Conservation (phyloP, 2,329 filamentous ascomycete genomes). For the Aspergillus terreus region DNA sequence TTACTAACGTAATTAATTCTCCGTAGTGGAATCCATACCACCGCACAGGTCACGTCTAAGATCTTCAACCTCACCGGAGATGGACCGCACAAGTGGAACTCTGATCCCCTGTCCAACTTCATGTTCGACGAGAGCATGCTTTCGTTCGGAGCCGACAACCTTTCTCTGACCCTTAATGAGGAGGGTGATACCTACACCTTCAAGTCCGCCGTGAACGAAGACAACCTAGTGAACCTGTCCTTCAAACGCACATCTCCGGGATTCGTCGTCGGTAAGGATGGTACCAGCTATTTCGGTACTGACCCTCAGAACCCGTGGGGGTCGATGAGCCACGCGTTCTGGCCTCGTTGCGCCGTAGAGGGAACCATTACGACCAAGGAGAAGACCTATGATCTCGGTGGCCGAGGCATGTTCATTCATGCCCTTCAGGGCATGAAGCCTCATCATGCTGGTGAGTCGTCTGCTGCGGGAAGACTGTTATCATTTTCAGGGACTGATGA, state of each 20-base stretch:
- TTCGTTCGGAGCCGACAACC: conserved; percentile 80
- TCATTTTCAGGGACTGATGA: conserved; percentile 5
- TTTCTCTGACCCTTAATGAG: conserved; percentile 79
- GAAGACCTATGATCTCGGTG: conserved; percentile 76
- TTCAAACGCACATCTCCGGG: conserved; percentile 72
- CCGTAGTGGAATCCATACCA: conserved; percentile 78
- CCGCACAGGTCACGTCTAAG: conserved; percentile 91
- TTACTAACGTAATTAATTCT: background rate
- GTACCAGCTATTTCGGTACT: conserved; percentile 80
- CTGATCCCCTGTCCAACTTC: conserved; percentile 72
- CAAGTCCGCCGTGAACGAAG: conserved; percentile 81
- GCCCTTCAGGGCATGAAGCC: conserved; percentile 98
- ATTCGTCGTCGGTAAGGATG: conserved; percentile 79
- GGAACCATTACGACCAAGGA: conserved; percentile 81
- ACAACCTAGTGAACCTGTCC: conserved; percentile 80
- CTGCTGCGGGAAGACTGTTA: background rate
- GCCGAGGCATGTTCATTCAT: conserved; percentile 74
- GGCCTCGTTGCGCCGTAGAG: conserved; percentile 79
- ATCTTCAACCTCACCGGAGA: conserved; percentile 73
- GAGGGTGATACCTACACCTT: conserved; percentile 80
- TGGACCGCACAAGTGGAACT: conserved; percentile 77
- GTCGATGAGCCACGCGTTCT: conserved; percentile 86
- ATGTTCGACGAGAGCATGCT: conserved; percentile 81
- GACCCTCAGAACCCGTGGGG: conserved; percentile 87
- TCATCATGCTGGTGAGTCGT: conserved; percentile 72